These are phyloP conservation scores for Wickerhamia fluorescens DNA, from an alignment of 805 yeast species.

Conservation along the genomic window DNA sequence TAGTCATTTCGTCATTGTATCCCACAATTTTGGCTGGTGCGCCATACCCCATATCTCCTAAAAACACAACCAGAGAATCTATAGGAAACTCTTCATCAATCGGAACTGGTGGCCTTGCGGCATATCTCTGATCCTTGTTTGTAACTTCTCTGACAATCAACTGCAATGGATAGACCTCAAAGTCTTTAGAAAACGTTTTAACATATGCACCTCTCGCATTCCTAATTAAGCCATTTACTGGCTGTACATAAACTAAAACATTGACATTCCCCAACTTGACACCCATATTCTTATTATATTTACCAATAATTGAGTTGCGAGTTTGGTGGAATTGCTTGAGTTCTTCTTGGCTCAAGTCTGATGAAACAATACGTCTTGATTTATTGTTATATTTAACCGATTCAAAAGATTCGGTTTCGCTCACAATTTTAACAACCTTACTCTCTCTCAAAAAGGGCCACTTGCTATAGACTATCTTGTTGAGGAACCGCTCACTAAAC, in stretches of 20 bases:
- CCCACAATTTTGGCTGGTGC: slow-evolving; percentile 64
- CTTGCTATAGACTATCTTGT: slow-evolving; percentile 60
- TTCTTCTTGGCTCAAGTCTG: slow-evolving; percentile 37
- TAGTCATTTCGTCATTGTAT: slow-evolving; percentile 34
- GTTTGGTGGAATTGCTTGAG: slow-evolving; percentile 38
- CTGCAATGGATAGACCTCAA: slow-evolving; percentile 68
- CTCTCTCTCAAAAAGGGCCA: slow-evolving; percentile 94
- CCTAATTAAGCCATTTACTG: slow-evolving; percentile 73
- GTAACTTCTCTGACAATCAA: slow-evolving; percentile 67
- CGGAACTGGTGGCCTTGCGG: slow-evolving; percentile 68
- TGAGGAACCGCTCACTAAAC: slow-evolving; percentile 56
- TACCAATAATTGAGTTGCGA: slow-evolving; percentile 30
- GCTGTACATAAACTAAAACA: slow-evolving; percentile 62
- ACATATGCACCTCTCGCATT: slow-evolving; percentile 63
- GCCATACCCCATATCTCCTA: slow-evolving; percentile 88
- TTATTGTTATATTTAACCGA: slow-evolving; percentile 20
- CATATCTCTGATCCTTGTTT: slow-evolving; percentile 67
- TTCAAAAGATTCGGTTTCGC: slow-evolving; percentile 45
- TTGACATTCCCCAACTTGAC: slow-evolving; percentile 46
- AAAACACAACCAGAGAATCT: slow-evolving; percentile 62
- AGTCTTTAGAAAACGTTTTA: slow-evolving; percentile 55
- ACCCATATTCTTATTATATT: slow-evolving; percentile 52
- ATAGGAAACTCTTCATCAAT: slow-evolving; percentile 77
- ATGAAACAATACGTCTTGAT: slow-evolving; percentile 18
- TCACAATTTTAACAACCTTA: slow-evolving; percentile 55